Evolutionary conservation across 2,329 filamentous ascomycete species (phyloP), one percentile per base, ranked within the genome.

Genomic region (Zelopaecilomyces penicillatus): DNA sequence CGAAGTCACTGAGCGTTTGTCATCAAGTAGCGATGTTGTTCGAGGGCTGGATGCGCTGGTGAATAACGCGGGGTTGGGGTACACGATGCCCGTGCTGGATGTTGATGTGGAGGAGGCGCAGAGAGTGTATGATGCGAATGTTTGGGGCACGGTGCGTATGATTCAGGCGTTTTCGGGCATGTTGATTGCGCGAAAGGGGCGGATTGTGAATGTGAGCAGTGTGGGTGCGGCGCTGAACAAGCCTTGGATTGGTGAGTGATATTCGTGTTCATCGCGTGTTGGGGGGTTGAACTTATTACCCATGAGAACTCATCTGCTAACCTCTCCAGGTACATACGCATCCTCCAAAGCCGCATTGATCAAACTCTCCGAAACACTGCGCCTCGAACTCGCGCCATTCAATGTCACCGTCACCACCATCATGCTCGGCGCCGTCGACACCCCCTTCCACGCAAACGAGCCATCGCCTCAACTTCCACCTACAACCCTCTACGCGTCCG

Each of bases 21-120:
- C 19, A 19, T 2, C 12, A 35, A 8, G 40, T 34, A 5, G 12
- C 30, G 30, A 40, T 30, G 30, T 6, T 9, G 29, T 46, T 38
- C 9, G 52, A 5, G 50, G 49, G 10, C 47, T 64, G 3, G 56
- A 63, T 29, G 44, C 59, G n/a, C 54, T 63, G 12, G 50, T 64
- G 28, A 64, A 64, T 34, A 63, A 63, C 49, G 59, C 60, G 3
- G 57, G 55, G 2, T 42, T 45, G n/a, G 52, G 49, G 28, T 58
- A 58, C 42, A 51, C 50, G 1, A 56, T 57, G 52, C 58, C 58
- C 9, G 42, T 56, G 5, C 41, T 58, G 3, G 57, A 62, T 31
- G 41, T 53, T 39, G 47, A 55, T 3, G 43, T 59, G 5, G 50
- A 51, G 2, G 37, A 43, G n/a, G 56, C 55, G 1, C 52, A 55